A percentile compares a stretch with the other conserved stretches of the same genome.
These are phyloP conservation scores for Solanum hybrid DNA, from an alignment of 305 asterid species.

Conservation along the genomic window DNA sequence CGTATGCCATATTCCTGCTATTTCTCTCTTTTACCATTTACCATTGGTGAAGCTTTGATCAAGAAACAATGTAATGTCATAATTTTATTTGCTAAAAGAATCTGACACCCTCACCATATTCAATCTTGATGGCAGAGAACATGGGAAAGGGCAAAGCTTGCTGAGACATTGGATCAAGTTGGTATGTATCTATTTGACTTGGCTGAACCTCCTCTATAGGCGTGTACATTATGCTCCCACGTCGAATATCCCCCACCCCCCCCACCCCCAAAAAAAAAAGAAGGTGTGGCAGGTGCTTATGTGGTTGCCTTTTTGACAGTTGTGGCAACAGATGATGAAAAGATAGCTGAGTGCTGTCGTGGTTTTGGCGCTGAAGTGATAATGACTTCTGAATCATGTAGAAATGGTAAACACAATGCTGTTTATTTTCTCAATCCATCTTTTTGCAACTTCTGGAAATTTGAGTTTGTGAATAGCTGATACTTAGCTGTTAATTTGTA, in stretches of 20 bases:
- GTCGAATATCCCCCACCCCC: background rate
- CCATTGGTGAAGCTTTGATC: background rate
- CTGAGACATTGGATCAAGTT: conserved; percentile 56
- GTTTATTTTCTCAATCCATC: background rate
- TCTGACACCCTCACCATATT: background rate
- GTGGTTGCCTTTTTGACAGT: conserved; percentile 28
- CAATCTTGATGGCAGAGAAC: conserved; percentile 55
- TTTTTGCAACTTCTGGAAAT: background rate
- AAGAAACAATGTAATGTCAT: background rate
- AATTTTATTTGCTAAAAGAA: background rate
- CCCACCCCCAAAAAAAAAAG: background rate
- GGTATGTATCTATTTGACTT: conserved; percentile 33
- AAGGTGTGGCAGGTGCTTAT: background rate
- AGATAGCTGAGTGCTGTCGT: conserved; percentile 82
- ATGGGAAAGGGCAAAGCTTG: conserved; percentile 84
- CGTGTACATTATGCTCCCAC: background rate
- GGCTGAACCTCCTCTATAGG: background rate
- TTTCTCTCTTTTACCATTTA: background rate
- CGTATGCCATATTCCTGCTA: background rate
- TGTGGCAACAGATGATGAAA: conserved; percentile 89
- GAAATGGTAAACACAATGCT: conserved; percentile 43
- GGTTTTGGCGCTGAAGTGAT: conserved; percentile 93
- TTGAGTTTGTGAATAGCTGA: background rate
- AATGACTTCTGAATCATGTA: conserved; percentile 81
- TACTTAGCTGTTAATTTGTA: conserved; percentile 10